Conservation (phyloP, 1,284 basidiomycete species). For the Wolfiporia cocos region DNA sequence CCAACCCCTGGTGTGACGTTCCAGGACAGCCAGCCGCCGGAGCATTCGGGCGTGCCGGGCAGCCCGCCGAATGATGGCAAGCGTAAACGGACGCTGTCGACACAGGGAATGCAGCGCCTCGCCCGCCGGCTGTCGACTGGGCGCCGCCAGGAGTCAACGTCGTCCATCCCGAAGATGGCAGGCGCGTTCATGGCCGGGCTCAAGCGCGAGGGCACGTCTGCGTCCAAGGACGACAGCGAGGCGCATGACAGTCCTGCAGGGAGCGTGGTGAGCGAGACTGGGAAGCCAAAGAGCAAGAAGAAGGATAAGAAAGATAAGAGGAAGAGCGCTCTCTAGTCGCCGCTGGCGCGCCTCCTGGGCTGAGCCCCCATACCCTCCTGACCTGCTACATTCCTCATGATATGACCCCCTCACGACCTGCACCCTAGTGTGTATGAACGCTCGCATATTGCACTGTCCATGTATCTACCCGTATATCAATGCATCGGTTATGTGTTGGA, state of each 20-base stretch:
- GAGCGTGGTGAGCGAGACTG: slow-evolving; percentile 23
- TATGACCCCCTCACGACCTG: too few relatives aligned
- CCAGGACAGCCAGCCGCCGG: slow-evolving; percentile 28
- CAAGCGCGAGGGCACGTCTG: slow-evolving; percentile 24
- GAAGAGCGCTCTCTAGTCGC: slow-evolving; percentile 19
- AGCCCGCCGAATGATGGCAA: slow-evolving; percentile 60
- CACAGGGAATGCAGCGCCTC: slow-evolving; percentile 77
- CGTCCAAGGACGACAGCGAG: slow-evolving; percentile 18
- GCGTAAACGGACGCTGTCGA: slow-evolving; percentile 64
- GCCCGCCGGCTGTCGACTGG: slow-evolving; percentile 67
- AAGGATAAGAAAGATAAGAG: slow-evolving; percentile 26
- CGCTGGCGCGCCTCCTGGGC: slow-evolving; percentile 3
- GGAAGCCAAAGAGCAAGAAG: slow-evolving; percentile 20
- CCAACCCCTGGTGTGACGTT: slow-evolving; percentile 34
- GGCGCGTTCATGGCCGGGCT: slow-evolving; percentile 23
- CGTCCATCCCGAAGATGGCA: slow-evolving; percentile 53
- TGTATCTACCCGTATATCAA: background rate
- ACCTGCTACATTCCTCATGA: too few relatives aligned
- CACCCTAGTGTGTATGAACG: background rate
- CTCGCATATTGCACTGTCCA: background rate
- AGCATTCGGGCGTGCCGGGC: slow-evolving; percentile 55
- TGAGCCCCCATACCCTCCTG: too few relatives aligned
- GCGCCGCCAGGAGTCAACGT: slow-evolving; percentile 48
- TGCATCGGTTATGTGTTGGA: background rate
- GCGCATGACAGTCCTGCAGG: slow-evolving; percentile 23